Base-by-base conservation (phyloP, 2,329 filamentous ascomycete genomes). In the Colletotrichum navitas region DNA sequence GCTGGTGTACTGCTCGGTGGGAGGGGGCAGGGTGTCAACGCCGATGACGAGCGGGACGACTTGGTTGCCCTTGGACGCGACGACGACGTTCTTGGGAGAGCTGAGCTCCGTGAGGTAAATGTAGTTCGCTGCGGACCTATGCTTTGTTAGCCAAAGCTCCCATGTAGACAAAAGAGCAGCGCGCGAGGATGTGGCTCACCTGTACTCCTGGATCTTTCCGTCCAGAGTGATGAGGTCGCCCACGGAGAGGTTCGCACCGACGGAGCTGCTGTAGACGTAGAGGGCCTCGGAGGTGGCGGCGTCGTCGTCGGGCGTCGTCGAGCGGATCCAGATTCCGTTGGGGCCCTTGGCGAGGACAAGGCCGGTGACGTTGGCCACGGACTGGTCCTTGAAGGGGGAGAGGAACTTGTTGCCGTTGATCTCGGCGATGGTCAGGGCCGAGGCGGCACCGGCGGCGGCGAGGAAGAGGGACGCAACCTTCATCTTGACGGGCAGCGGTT, bases 331-430 rank as follows among this genome's bases (percentile, higher is more conserved):
- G 77, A 93, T 84, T 16, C 91, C 91, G 71, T 83, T 84, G 18
- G 86, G 84, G 0, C 87, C 85, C 76, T 89, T 90, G 43, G 90
- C 91, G 24, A 90, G 91, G 21, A 93, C 85, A 14, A 93, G 81
- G 47, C 91, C 91, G 43, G 86, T 85, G 67, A 93, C 84, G 68
- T 87, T 87, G 29, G 84, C 85, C 62, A 93, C 87, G 8, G 80
- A 81, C 77, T 89, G 81, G 60, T 87, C 87, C 11, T 83, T 83
- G 78, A 88, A 88, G 0, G 90, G 86, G 21, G 91, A 93, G 59
- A 92, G 79, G 79, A 88, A 93, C 29, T 80, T 85, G 76, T 89
- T 85, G 74, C 91, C 91, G 75, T 92, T 93, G 84, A 93, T 92
- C 76, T 90, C 83, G 70, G 85, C 83, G 75, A 91, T 89, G 69